These are phyloP conservation scores for Primulina huaijiensis DNA, from an alignment of 257 asterid species.

Conservation along the genomic window DNA sequence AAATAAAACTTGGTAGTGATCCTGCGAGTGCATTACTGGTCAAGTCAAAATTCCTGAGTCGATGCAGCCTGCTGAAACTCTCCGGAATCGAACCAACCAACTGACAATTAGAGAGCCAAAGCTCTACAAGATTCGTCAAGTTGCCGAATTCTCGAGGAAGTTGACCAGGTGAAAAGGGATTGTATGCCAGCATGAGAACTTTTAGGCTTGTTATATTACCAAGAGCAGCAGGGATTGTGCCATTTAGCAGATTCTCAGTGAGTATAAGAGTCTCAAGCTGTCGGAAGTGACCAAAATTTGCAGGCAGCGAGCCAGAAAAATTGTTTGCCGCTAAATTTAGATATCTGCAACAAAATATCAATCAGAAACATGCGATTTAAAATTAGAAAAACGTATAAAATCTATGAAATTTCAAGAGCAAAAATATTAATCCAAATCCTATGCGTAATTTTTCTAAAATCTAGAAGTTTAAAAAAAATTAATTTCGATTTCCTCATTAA, in stretches of 20 bases:
- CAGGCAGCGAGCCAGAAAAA: constrained; percentile 68
- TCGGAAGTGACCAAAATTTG: constrained; percentile 52
- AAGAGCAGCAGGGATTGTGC: constrained; percentile 51
- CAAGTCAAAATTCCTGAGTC: constrained; percentile 60
- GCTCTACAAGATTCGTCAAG: constrained; percentile 47
- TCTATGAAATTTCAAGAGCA: not conserved
- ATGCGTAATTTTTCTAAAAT: not conserved
- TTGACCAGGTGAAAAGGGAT: constrained; percentile 47
- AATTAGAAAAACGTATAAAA: not conserved
- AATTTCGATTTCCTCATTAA: constrained; percentile 23
- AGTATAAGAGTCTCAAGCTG: constrained; percentile 52
- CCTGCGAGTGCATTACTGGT: constrained; percentile 54
- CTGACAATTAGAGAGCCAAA: constrained; percentile 54
- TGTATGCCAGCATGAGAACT: constrained; percentile 47
- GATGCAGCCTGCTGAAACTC: constrained; percentile 41
- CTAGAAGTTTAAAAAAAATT: not conserved
- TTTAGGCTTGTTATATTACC: constrained; percentile 62
- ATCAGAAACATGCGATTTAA: not conserved
- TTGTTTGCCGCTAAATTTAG: constrained; percentile 50
- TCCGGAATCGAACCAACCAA: constrained; percentile 60
- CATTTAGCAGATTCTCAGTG: constrained; percentile 45
- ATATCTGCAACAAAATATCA: constrained; percentile 35
- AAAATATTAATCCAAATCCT: constrained; percentile 1
- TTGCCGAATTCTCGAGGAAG: constrained; percentile 68
- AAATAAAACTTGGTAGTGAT: constrained; percentile 42